Base-by-base conservation (phyloP, 2,329 filamentous ascomycete genomes). In the Didymella segeticola region DNA sequence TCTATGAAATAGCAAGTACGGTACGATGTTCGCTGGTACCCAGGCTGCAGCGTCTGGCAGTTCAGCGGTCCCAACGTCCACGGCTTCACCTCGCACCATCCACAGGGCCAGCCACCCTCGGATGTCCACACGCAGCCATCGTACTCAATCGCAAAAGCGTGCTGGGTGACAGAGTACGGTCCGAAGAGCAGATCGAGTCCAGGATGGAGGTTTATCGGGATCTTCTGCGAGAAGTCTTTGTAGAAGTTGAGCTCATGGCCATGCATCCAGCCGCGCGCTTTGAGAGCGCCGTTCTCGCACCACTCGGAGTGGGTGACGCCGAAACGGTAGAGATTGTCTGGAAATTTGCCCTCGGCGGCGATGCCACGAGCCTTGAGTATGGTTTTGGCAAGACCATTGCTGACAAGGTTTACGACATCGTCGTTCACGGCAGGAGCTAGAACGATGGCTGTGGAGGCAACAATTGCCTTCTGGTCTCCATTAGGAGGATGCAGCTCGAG, bases 221-320 rank as follows among this genome's bases (percentile, higher is more conserved):
- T 19, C 4, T 20, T 30, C 36, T 41, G 36, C 11, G 27, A 19
- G 19, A 38, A 4, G 19, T 42, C 23, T 5, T 29, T 19, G 20
- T 19, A 6, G 23, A 49, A 30, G 15, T 43, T 23, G 14, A 42
- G 38, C 8, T 7, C 48, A 20, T 30, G 43, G 27, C 33, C 15
- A n/a, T 15, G 5, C 11, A 20, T 10, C 41, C 34, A 45, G 27
- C 41, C 42, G 2, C 41, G 33, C 4, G 48, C 42, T 12, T 46
- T 46, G 19, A 43, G 48, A 8, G 20, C 42, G 9, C 48, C 48
- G 17, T 34, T 41, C 17, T 52, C 48, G 27, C 48, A 52, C 34
- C 31, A 52, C 12, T 52, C 48, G 12, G 42, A 49, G 23, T 36
- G 20, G 17, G 37, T 49, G 22, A 49, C 38, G 14, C 14, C 20